These are phyloP conservation scores for Alternaria gaisen DNA, from an alignment of 2,329 filamentous ascomycete species.

Conservation along the genomic window DNA sequence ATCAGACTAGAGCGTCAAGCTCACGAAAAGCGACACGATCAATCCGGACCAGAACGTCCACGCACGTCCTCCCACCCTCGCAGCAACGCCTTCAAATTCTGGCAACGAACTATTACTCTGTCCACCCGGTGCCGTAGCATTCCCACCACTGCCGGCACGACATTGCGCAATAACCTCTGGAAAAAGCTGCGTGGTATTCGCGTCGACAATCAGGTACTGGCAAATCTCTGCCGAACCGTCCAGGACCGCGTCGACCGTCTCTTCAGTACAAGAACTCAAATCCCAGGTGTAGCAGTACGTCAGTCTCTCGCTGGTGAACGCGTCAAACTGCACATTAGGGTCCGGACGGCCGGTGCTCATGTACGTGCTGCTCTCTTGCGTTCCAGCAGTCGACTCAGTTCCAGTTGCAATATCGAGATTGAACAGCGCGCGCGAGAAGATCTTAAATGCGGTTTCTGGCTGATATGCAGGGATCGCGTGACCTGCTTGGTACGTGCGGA, in stretches of 20 bases:
- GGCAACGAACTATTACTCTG: conserved; percentile 2
- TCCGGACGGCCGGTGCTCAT: conserved; percentile 21
- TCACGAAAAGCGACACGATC: neutral
- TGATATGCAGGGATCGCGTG: conserved; percentile 55
- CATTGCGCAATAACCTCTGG: conserved; percentile 29
- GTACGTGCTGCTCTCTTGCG: conserved; percentile 15
- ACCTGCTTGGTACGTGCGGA: conserved; percentile 50
- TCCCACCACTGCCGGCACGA: conserved; percentile 7
- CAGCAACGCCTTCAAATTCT: conserved; percentile 18
- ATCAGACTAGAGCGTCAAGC: neutral
- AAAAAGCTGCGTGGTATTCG: conserved; percentile 29
- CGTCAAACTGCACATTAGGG: conserved; percentile 23
- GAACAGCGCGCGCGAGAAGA: conserved; percentile 59
- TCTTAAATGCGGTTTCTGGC: conserved; percentile 58
- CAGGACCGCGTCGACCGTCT: conserved; percentile 20
- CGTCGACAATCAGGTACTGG: conserved; percentile 29
- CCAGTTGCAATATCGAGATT: conserved; percentile 60
- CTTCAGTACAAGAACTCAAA: conserved; percentile 23
- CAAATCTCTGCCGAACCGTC: conserved; percentile 28
- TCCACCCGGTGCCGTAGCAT: conserved; percentile 7
- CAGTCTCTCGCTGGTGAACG: conserved; percentile 11
- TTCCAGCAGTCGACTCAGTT: conserved; percentile 18
- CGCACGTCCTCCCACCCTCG: neutral
- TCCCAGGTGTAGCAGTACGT: conserved; percentile 32
- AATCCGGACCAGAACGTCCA: neutral